Conservation (phyloP, 495 filamentous ascomycete genomes). For the Aspergillus panamensis region DNA sequence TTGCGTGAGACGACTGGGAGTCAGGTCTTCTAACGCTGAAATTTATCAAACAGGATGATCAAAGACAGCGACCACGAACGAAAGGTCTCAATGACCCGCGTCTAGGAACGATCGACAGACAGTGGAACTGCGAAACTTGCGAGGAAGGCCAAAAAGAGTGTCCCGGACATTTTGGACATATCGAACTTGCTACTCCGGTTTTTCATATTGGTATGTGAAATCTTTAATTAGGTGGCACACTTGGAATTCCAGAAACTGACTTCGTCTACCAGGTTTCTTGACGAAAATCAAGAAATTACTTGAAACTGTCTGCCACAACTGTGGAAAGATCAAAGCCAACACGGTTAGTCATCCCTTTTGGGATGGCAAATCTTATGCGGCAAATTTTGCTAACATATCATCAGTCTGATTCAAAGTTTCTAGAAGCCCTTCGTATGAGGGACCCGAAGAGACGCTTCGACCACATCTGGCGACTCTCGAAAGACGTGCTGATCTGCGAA, state of each 20-base stretch:
- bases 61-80: conserved; percentile 77
- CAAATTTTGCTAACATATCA: conserved; percentile 60
- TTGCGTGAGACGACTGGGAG: conserved; percentile 7
- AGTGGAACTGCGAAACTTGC: conserved; percentile 92
- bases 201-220: conserved; percentile 69
- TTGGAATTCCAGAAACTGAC: conserved; percentile 28
- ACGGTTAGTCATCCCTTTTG: conserved; percentile 75
- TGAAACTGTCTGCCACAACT: conserved; percentile 97
- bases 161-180: conserved; percentile 96
- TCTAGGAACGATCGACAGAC: conserved; percentile 90
- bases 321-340: conserved; percentile 90
- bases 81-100: conserved; percentile 90
- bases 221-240: neutral
- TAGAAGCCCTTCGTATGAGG: conserved; percentile 72
- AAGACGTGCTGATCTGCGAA: conserved; percentile 79
- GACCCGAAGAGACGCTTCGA: conserved; percentile 94
- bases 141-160: conserved; percentile 91
- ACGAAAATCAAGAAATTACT: conserved; percentile 97
- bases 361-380: conserved; percentile 50
- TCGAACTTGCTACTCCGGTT: conserved; percentile 90
- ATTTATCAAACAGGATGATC: conserved; percentile 63
- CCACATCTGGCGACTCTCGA: conserved; percentile 81
- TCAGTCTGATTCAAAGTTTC: conserved; percentile 79
- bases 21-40: conserved; percentile 23
- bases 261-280: conserved; percentile 65